These are phyloP conservation scores for Fraxinus latifolia DNA, from an alignment of 305 asterid genomes.

Conservation along the genomic window DNA sequence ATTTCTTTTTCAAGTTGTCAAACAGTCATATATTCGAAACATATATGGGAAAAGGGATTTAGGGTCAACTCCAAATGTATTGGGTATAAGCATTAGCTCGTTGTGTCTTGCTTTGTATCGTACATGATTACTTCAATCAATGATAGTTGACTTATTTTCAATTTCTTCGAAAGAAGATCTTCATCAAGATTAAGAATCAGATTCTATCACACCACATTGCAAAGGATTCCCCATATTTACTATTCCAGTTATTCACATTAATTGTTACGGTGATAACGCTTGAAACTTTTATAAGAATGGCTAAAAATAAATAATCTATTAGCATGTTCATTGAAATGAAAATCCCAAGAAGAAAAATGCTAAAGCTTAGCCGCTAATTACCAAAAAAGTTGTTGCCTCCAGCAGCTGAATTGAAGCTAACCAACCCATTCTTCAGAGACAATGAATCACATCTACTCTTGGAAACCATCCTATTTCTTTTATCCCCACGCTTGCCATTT, in stretches of 20 bases:
- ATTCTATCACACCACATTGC: not conserved
- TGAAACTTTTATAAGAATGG: not conserved
- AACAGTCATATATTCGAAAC: not conserved
- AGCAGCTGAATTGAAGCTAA: slow-evolving; percentile 67
- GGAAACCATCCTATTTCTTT: slow-evolving; percentile 60
- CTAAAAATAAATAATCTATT: not conserved
- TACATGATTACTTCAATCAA: slow-evolving; percentile 1
- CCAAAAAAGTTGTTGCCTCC: slow-evolving; percentile 80
- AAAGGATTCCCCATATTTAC: slow-evolving; percentile 4
- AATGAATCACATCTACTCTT: slow-evolving; percentile 67
- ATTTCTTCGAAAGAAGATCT: not conserved
- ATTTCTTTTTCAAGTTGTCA: not conserved
- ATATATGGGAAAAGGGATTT: not conserved
- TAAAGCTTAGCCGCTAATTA: slow-evolving; percentile 23
- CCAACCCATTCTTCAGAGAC: slow-evolving; percentile 74
- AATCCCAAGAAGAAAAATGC: not conserved
- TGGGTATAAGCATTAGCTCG: not conserved
- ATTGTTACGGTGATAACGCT: not conserved
- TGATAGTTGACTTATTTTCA: slow-evolving; percentile 1
- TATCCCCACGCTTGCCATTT: slow-evolving; percentile 68
- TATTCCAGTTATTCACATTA: slow-evolving; percentile 17
- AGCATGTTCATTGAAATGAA: not conserved
- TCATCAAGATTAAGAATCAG: slow-evolving; percentile 1
- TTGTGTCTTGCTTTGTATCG: not conserved
- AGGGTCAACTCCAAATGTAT: not conserved